Base-by-base conservation (phyloP, 1,284 basidiomycete genomes). In the Cutaneotrichosporon sp. region DNA sequence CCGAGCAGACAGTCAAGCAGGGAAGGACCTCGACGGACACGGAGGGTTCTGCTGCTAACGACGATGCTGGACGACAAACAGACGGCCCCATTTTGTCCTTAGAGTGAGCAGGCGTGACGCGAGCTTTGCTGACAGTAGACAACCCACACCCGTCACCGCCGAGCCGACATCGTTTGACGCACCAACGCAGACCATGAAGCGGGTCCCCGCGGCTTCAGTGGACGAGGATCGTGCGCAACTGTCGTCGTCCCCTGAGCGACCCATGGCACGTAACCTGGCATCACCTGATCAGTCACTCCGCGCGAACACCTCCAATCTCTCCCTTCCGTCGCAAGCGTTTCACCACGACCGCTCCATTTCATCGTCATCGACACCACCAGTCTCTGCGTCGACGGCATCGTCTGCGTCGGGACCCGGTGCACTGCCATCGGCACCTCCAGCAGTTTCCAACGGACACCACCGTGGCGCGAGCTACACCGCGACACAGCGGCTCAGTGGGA, bases 401-500 rank as follows among this genome's bases (percentile, higher is more conserved):
- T 66, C 66, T 4, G 66, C 68, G 20, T 69, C 71, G 17, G 63
- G 64, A 1, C 46, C 38, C 9, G 59, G 8, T 63, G 67, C 33
- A 67, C 67, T 23, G 59, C 64, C 1, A 40, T 41, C 15, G 58
- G 59, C 13, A 62, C 64, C 8, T 30, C 40, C 44, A 20, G 20
- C 13, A 17, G 40, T 8, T 22, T 14, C 40, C 1, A 48, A 39
- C 36, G 58, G 65, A 8, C 74, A 76, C 58, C 60, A 50, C 26
- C 67, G 69, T 12, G 73, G 72, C 15, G 67, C 69, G 9, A 74
- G 74, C 58, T 70, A 66, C 54, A 70, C 69, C 3, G 64, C 66
- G 1, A 61, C 68, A 4, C 73, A 74, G 33, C 63, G 74, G 8
- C 58, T 67, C 8, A 73, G 69, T 42, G 69, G 61, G 2, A 74